A percentile compares a stretch with the other conserved stretches of the same genome.
These are phyloP conservation scores for Pseudogymnoascus sp. DNA, from an alignment of 2,329 filamentous ascomycete genomes.

Conservation along the genomic window DNA sequence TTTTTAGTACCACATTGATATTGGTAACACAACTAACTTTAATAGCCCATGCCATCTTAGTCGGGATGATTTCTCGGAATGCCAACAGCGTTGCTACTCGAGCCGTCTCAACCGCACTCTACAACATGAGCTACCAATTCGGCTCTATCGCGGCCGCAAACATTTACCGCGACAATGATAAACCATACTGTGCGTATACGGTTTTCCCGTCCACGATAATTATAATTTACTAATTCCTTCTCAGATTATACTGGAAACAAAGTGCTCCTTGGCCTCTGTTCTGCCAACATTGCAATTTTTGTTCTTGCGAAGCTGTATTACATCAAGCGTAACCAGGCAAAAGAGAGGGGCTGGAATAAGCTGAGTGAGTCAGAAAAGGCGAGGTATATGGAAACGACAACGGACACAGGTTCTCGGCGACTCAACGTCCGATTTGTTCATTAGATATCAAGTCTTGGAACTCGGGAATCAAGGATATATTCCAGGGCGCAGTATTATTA, in stretches of 20 bases:
- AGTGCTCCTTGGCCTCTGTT: conserved; percentile 40
- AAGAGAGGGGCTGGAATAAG: conserved; percentile 16
- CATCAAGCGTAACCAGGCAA: conserved; percentile 32
- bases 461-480: neutral
- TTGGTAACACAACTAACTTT: conserved; percentile 21
- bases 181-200: conserved; percentile 33
- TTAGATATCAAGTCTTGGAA: neutral
- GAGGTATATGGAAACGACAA: conserved; percentile 34
- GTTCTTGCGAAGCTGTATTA: conserved; percentile 38
- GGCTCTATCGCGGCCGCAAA: conserved; percentile 27
- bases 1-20: neutral
- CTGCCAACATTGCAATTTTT: conserved; percentile 37
- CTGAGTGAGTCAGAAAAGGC: conserved; percentile 32
- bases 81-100: conserved; percentile 53
- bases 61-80: conserved; percentile 45
- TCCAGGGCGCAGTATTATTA: neutral
- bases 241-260: conserved; percentile 42
- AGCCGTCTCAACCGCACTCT: conserved; percentile 53
- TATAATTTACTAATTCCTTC: neutral
- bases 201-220: neutral
- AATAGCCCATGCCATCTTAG: conserved; percentile 17
- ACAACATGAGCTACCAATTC: conserved; percentile 45
- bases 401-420: conserved; percentile 31
- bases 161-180: conserved; percentile 37
- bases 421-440: conserved; percentile 22